These are phyloP conservation scores for Globisporangium recalcitrans DNA, from an alignment of 352 stramenopile genomes.

Conservation along the genomic window DNA sequence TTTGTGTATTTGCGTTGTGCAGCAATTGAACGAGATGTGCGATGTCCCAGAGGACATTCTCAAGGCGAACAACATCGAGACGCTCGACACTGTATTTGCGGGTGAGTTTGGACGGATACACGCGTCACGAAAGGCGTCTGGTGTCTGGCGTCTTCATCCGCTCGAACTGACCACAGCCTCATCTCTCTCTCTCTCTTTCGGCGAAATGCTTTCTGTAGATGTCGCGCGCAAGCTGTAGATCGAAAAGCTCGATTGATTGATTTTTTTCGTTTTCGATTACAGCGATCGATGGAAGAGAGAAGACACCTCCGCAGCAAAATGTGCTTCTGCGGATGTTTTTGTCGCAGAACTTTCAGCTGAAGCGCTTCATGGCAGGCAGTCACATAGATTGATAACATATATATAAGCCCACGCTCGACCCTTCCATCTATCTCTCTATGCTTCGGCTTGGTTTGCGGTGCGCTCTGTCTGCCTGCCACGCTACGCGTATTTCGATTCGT, in stretches of 20 bases:
- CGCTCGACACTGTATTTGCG: conserved; percentile 64
- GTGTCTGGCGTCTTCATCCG: background rate
- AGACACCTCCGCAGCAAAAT: background rate
- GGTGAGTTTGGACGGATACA: conserved; percentile 28
- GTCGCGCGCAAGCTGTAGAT: conserved; percentile 17
- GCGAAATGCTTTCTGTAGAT: background rate
- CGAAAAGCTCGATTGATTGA: background rate
- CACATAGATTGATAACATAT: conserved; percentile 9
- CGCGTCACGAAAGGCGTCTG: background rate
- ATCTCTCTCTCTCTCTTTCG: background rate
- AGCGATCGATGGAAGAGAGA: background rate
- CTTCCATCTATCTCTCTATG: background rate
- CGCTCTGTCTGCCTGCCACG: background rate
- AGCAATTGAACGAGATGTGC: conserved; percentile 83
- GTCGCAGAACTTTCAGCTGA: background rate
- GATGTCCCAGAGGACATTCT: conserved; percentile 73
- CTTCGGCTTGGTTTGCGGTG: background rate
- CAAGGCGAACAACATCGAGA: conserved; percentile 72
- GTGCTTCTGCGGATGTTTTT: background rate
- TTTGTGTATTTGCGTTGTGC: background rate
- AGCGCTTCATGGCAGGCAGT: background rate
- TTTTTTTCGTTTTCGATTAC: background rate
- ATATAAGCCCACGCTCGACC: conserved; percentile 3
- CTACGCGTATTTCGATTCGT: background rate
- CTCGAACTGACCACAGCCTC: background rate